Conservation (phyloP, 2,329 filamentous ascomycete species). For the Polytolypa hystricis region DNA sequence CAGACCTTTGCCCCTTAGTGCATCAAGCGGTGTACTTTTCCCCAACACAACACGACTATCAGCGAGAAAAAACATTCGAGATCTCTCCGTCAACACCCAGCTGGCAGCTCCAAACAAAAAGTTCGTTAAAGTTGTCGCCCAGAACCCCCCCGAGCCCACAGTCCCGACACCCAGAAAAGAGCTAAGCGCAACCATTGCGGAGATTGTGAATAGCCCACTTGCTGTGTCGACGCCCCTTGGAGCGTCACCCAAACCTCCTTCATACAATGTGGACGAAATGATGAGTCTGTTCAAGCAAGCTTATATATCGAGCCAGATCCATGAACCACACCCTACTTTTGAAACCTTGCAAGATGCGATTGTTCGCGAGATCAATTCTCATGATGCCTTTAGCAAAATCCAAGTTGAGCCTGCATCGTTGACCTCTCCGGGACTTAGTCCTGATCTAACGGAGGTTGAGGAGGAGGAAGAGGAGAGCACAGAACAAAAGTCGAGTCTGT, state of each 20-base stretch:
- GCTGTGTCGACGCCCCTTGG: slow-evolving; percentile 18
- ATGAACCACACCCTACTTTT: slow-evolving; percentile 26
- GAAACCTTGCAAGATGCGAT: slow-evolving; percentile 34
- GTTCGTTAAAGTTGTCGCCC: slow-evolving; percentile 25
- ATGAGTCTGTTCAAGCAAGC: slow-evolving; percentile 33
- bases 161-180: slow-evolving; percentile 9
- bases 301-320: slow-evolving; percentile 20
- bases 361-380: slow-evolving; percentile 34
- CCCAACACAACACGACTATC: slow-evolving; percentile 4
- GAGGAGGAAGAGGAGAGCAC: not conserved
- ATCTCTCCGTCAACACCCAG: slow-evolving; percentile 31
- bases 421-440: slow-evolving; percentile 2
- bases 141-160: slow-evolving; percentile 13
- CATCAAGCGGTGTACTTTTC: too few relatives aligned
- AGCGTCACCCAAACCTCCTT: slow-evolving; percentile 16
- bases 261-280: slow-evolving; percentile 28
- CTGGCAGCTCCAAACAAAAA: slow-evolving; percentile 23
- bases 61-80: slow-evolving; percentile 27
- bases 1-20: too few relatives aligned
- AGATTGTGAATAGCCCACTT: slow-evolving; percentile 32
- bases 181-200: slow-evolving; percentile 26
- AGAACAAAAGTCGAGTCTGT: slow-evolving; percentile 7
- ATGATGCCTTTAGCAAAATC: slow-evolving; percentile 28
- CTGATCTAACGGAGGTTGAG: slow-evolving; percentile 1
- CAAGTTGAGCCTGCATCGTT: slow-evolving; percentile 6